Conservation (phyloP, 1,139 yeast genomes). For the Zygosaccharomyces pseudobailii region DNA sequence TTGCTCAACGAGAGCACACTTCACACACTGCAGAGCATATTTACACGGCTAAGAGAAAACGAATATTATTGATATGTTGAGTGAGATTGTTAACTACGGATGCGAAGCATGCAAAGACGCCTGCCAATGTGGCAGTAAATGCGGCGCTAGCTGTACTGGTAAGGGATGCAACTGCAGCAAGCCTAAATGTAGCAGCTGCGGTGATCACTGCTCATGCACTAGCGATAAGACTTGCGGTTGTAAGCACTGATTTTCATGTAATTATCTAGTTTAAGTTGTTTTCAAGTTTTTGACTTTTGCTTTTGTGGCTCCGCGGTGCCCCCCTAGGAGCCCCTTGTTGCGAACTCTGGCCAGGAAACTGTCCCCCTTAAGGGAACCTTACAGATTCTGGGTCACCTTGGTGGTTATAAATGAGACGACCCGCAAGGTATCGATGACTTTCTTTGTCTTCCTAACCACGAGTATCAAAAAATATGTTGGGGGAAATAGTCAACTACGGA, state of each 20-base stretch:
- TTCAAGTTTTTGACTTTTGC: background rate
- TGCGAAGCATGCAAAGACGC: conserved; percentile 3
- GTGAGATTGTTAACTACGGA: conserved; percentile 1
- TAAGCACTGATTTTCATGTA: background rate
- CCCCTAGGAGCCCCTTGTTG: background rate
- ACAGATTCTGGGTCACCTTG: background rate
- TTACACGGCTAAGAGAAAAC: background rate
- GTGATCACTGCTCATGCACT: background rate
- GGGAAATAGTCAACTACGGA: conserved; percentile 1
- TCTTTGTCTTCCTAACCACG: background rate
- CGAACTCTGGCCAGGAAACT: background rate
- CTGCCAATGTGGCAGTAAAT: conserved; percentile 9
- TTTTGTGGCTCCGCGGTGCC: background rate
- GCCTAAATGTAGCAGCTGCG: conserved; percentile 5
- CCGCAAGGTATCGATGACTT: background rate
- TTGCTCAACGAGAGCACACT: background rate
- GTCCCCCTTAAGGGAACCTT: no score
- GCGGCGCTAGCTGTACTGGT: conserved; percentile 6
- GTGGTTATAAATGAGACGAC: background rate
- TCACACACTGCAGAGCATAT: background rate
- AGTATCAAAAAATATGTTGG: background rate
- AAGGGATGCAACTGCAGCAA: conserved; percentile 9
- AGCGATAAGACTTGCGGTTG: background rate
- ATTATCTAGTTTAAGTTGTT: background rate
- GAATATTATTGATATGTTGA: background rate